Percentiles rank a stretch among this genome's conserved stretches.
Evolutionary conservation across 192 early-diverging fungal genomes (phyloP).

Genomic region (Dimargaris cristalligena): DNA sequence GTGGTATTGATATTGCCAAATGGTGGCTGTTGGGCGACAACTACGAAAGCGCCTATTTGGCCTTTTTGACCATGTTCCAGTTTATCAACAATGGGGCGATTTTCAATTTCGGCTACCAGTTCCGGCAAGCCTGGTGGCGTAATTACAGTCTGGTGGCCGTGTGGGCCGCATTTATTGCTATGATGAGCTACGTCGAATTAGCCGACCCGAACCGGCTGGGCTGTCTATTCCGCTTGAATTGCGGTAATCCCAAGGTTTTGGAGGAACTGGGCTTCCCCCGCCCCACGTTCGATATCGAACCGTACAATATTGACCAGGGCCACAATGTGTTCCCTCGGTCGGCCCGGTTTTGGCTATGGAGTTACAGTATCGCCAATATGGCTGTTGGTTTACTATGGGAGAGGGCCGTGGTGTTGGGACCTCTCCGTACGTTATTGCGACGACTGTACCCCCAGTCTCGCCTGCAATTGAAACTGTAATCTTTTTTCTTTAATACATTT

Average conservation of each 20-base stretch:
- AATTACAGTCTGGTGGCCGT: conserved; percentile 27
- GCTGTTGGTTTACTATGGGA: conserved; percentile 25
- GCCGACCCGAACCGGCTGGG: conserved; percentile 35
- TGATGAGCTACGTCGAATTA: conserved; percentile 31
- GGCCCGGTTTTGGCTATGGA: conserved; percentile 40
- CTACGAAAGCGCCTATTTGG: conserved; percentile 35
- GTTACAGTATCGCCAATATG: conserved; percentile 24
- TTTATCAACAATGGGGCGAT: conserved; percentile 39
- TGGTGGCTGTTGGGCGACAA: conserved; percentile 77
- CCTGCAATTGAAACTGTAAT: conserved; percentile 18
- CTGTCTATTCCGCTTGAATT: conserved; percentile 50
- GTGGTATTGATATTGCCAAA: conserved; percentile 35
- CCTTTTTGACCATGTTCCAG: conserved; percentile 36
- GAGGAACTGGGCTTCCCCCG: conserved; percentile 18
- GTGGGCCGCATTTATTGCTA: conserved; percentile 23
- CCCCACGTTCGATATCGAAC: conserved; percentile 20
- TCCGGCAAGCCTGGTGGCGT: conserved; percentile 27
- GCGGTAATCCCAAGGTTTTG: conserved; percentile 31
- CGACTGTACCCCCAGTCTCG: conserved; percentile 25
- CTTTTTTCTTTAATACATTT: background rate
- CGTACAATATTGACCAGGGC: conserved; percentile 35
- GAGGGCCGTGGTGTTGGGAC: conserved; percentile 26
- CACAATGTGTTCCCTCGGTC: conserved; percentile 40
- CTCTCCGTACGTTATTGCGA: conserved; percentile 23
- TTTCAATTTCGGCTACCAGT: conserved; percentile 37